Evolutionary conservation across 306 rosid species (phyloP), one percentile per base, ranked within the genome.

Genomic region (Vigna unguiculata): DNA sequence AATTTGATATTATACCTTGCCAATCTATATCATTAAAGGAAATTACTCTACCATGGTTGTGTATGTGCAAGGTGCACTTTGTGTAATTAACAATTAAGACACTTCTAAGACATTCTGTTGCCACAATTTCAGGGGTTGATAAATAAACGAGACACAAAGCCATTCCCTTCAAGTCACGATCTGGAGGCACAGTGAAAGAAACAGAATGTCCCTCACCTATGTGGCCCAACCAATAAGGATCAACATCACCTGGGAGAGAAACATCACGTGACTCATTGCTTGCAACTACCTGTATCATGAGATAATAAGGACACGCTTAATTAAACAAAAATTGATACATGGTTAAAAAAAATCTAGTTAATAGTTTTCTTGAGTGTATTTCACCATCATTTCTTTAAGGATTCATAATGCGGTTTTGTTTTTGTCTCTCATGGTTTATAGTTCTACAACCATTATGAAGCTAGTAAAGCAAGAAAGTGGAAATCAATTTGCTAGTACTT

Each of bases 71-170:
- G 40, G 20, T 49, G 24, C 32, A 46, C 43, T 78, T 78, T 7
- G 80, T 83, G 68, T 66, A 17, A 57, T 83, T 83, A 19, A 58
- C 17, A 0, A 83, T 66, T 17, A 65, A 5, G 19, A 73, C 51
- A 47, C 51, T 16, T 9, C 1, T 6, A 24, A 52, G 6, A 30
- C 36, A 82, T 28, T 64, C 76, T 25, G 64, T 8, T 11, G 14
- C 75, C 7, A 0, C 24, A n/a, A 4, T 72, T 68, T 47, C 65
- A 13, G 30, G 6, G 15, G 40, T 2, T 24, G 79, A 65, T 22
- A 38, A 77, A 58, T 82, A 77, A 36, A 64, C 11, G 25, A 65
- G 70, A 69, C 71, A 72, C 13, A 77, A 43, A 57, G 38, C 2
- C 73, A 82, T 82, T 10, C 79, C 85, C 48, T 72, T 65, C 6